Evolutionary conservation across 352 stramenopile genomes (phyloP), one percentile per base, ranked within the genome.

Genomic region (Globisporangium iwayamae): DNA sequence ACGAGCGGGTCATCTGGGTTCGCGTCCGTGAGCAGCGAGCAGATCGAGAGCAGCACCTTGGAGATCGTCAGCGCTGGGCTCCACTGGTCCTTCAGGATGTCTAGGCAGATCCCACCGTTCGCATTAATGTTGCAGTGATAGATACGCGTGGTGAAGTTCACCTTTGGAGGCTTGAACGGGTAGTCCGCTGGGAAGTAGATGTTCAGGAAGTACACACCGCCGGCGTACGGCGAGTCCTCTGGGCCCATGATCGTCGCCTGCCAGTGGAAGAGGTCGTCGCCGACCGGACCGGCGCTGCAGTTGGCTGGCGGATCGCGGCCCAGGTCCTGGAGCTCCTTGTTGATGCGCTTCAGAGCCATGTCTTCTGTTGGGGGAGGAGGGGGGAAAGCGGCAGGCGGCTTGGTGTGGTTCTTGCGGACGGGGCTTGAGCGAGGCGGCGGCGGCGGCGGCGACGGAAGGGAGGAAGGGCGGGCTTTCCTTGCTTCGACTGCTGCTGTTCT

Each of bases 81-180:
- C 98, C 98, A 99, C 81, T 99, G 96, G 75, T 99, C 97, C 84
- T 99, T 99, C 68, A 99, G 85, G 74, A 99, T 99, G 74, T 99
- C 98, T 83, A 99, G 89, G 83, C 98, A 99, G 70, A 99, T 99
- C 57, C 97, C 97, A 70, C 98, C 98, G 83, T 99, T 99, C 52
- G 94, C 97, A 78, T 99, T 99, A 78, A 99, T 99, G 94, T 99
- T 99, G 83, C 96, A 99, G 79, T 99, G 98, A 77, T 99, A 99
- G 67, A 99, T 99, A 78, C 96, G 96, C 68, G 98, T 99, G 62
- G 94, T 99, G 80, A 99, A 99, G 79, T 98, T 98, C 50, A 99
- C 96, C 68, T 96, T 98, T 61, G 97, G 97, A 34, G 97, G 96
- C 88, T 99, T 99, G 83, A 99, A 99, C 50, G 98, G 98, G 86